phyloP scores from a whole-genome alignment of 2,329 filamentous ascomycete genomes.

The Colletotrichum magnum region DNA sequence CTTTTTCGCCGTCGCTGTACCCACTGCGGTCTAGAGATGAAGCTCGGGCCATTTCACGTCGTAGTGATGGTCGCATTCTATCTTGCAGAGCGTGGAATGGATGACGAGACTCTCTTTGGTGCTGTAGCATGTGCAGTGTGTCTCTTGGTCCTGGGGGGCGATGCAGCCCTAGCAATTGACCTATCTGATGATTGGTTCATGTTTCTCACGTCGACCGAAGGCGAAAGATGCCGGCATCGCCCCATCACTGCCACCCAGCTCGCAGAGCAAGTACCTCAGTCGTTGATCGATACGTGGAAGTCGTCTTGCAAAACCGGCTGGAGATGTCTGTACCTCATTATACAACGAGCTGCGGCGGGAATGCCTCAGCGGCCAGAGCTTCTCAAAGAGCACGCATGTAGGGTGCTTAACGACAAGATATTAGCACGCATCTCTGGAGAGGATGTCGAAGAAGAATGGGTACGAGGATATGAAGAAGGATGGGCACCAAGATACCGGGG shows the following conservation, averaged over 20 bases:
- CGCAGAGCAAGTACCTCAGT: not conserved
- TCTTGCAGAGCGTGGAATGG: conserved; percentile 48
- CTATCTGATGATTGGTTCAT: not conserved
- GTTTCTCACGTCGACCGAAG: not conserved
- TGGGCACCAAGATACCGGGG: no score
- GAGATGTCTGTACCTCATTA: not conserved
- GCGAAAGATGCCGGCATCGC: not conserved
- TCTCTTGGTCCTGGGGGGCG: conserved; percentile 47
- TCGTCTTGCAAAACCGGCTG: conserved; percentile 7
- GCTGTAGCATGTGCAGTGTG: conserved; percentile 53
- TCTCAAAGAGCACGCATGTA: not conserved
- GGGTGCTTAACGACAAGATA: not conserved
- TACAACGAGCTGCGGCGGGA: conserved; percentile 47
- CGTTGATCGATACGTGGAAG: not conserved
- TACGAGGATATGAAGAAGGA: not conserved
- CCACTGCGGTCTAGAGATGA: conserved; percentile 50
- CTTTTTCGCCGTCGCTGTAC: conserved; percentile 15
- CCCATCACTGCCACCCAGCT: not conserved
- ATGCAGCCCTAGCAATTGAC: conserved; percentile 27
- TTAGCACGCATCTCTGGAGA: not conserved
- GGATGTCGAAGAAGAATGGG: not conserved
- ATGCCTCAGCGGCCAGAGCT: not conserved
- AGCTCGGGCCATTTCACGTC: conserved; percentile 52
- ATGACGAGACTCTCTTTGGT: conserved; percentile 56
- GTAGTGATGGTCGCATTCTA: conserved; percentile 52